Conservation (phyloP, 345 rosid genomes). For the Conringia planisiliqua region DNA sequence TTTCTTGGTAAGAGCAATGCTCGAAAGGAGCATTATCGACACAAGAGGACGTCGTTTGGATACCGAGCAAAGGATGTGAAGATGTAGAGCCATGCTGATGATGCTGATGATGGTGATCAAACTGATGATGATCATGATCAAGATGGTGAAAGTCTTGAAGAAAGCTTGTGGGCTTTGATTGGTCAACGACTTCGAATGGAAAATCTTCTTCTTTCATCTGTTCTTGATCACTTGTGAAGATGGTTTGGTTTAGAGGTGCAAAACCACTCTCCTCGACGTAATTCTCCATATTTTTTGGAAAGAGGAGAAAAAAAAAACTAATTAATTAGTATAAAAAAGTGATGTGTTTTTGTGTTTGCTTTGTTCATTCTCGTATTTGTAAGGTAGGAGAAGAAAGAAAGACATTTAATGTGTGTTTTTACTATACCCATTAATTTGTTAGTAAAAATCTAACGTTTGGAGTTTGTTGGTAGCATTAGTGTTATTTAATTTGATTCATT, state of each 20-base stretch:
- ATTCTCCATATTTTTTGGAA: constrained; percentile 28
- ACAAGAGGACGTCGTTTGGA: constrained; percentile 31
- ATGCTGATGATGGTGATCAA: constrained; percentile 26
- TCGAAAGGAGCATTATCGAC: constrained; percentile 46
- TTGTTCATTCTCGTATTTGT: constrained; percentile 31
- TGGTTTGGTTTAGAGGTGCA: constrained; percentile 29
- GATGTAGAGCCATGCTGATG: constrained; percentile 38
- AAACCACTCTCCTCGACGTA: constrained; percentile 16
- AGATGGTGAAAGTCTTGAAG: constrained; percentile 60
- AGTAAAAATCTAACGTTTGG: constrained; percentile 16
- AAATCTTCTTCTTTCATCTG: constrained; percentile 38
- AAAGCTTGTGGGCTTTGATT: constrained; percentile 35
- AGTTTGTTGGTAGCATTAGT: constrained; percentile 32
- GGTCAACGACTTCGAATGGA: constrained; percentile 36
- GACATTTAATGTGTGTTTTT: constrained; percentile 22
- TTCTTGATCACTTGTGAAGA: constrained; percentile 30
- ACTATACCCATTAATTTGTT: constrained; percentile 24
- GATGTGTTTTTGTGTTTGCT: constrained; percentile 17
- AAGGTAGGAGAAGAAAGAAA: constrained; percentile 12
- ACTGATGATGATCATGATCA: constrained; percentile 36
- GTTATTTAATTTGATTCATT: constrained; percentile 4
- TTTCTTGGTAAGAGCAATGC: constrained; percentile 36
- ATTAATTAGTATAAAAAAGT: constrained; percentile 29
- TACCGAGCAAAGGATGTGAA: constrained; percentile 38
- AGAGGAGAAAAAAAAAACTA: constrained; percentile 26